Evolutionary conservation across 805 yeast species (phyloP).

Genomic region (Cyberlindnera maritima): DNA sequence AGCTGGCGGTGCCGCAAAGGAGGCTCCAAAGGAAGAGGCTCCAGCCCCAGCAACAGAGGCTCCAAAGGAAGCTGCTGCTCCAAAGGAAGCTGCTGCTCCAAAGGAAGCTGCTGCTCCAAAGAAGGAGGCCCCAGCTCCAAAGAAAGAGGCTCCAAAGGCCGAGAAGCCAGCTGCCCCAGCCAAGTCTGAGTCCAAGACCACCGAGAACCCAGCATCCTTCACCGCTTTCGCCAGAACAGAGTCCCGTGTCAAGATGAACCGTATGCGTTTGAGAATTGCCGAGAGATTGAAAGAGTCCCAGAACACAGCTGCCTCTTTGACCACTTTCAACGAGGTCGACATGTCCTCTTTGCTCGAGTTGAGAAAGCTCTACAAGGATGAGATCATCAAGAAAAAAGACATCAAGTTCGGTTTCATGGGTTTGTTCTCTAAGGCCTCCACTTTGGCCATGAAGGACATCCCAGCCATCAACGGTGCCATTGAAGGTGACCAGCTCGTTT

Average conservation of each 20-base stretch:
- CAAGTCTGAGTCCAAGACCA: slow-evolving; percentile 32
- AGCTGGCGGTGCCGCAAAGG: slow-evolving; percentile 47
- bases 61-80: slow-evolving; percentile 15
- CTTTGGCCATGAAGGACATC: slow-evolving; percentile 89
- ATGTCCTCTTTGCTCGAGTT: slow-evolving; percentile 89
- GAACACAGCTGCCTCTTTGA: slow-evolving; percentile 96
- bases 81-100: slow-evolving; percentile 21
- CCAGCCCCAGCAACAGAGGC: slow-evolving; percentile 24
- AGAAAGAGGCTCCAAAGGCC: slow-evolving; percentile 30
- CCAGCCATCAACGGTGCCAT: slow-evolving; percentile 96
- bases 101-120: slow-evolving; percentile 23
- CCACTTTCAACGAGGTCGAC: slow-evolving; percentile 97
- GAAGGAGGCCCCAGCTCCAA: slow-evolving; percentile 22
- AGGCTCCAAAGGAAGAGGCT: neutral
- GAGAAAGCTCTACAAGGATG: slow-evolving; percentile 97
- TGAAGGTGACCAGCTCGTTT: slow-evolving; percentile 91
- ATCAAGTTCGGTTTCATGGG: slow-evolving; percentile 99
- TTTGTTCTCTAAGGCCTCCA: slow-evolving; percentile 89
- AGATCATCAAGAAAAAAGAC: slow-evolving; percentile 89
- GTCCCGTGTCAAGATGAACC: slow-evolving; percentile 95
- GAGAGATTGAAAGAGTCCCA: slow-evolving; percentile 99
- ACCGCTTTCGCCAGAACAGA: slow-evolving; percentile 73
- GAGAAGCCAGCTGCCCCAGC: slow-evolving; percentile 32
- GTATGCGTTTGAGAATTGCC: slow-evolving; percentile 98
- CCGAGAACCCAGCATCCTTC: slow-evolving; percentile 29